Evolutionary conservation across 2,329 filamentous ascomycete species (phyloP), one percentile per base, ranked within the genome.

Genomic region (Fusarium udum): DNA sequence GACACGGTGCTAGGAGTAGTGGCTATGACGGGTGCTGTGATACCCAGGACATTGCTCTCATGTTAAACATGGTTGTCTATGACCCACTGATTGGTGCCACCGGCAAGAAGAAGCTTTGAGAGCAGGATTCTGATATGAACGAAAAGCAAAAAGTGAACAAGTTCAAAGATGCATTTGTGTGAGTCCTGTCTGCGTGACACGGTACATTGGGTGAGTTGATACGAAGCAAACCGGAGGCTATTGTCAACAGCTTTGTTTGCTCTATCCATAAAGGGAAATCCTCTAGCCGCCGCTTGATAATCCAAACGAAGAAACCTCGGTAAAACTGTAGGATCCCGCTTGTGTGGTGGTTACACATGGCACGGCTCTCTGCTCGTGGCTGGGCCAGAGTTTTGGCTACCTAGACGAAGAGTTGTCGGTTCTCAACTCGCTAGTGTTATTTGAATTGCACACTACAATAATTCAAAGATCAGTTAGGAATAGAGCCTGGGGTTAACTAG

Each of bases 1-100:
- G 60, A 56, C 77, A 83, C 82, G 71, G 59, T 56, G 59, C 56
- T 68, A 63, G 75, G 75, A 74, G 74, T 71, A 77, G 78, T 68
- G 73, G 70, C 73, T 71, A 78, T 82, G 81, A 83, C 79, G 81
- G 82, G 77, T 80, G 80, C 71, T 77, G 84, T 84, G 80, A 69
- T 66, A 83, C 77, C 39, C 48, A 56, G 57, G 40, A 60, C 52
- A 69, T 71, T 62, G 53, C 45, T 59, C 42, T 46, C 48, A 49
- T 58, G 67, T 75, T 32, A 66, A 60, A 75, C 73, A 71, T 40
- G 53, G 57, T 71, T 71, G 52, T 70, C 65, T 64, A 67, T 71
- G 71, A 51, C 64, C 67, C 59, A 64, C 53, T 62, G 45, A 61
- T 52, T 52, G 48, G 74, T 75, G 45, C 64, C 58, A 64, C 64